Evolutionary conservation across 2,329 filamentous ascomycete genomes (phyloP).

Genomic region (Claviceps humidiphila): DNA sequence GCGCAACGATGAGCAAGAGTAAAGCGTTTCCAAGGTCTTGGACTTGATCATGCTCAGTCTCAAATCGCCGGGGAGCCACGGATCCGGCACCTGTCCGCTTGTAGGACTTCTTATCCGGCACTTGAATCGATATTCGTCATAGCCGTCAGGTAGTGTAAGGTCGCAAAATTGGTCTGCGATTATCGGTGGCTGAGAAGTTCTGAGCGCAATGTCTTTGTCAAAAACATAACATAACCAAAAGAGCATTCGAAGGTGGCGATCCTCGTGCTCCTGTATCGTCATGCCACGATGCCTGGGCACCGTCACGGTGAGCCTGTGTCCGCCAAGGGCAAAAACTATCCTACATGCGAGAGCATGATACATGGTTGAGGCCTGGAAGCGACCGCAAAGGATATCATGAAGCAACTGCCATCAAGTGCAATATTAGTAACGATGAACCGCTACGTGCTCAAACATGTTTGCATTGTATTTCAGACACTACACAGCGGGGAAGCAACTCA

Average conservation of each 20-base stretch:
- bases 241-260: conserved; percentile 24
- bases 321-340: conserved; percentile 35
- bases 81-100: conserved; percentile 8
- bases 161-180: conserved; percentile 40
- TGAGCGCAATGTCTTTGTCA: conserved; percentile 42
- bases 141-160: conserved; percentile 30
- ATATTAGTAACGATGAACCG: not conserved
- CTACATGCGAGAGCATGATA: conserved; percentile 32
- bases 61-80: conserved; percentile 33
- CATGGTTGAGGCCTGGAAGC: conserved; percentile 30
- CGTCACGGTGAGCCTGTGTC: conserved; percentile 20
- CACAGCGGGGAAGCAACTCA: conserved; percentile 16
- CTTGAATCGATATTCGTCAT: conserved; percentile 13
- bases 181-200: conserved; percentile 37
- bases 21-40: conserved; percentile 32
- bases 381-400: conserved; percentile 31
- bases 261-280: conserved; percentile 14
- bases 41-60: conserved; percentile 38
- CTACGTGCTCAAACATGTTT: not conserved
- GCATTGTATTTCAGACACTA: too few species aligned
- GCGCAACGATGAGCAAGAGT: conserved; percentile 31
- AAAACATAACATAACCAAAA: conserved; percentile 43
- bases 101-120: not conserved
- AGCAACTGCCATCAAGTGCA: conserved; percentile 17
- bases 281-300: conserved; percentile 6